Conservation (phyloP, 129 eudicot genomes). For the Centrapalus pauciflorus region DNA sequence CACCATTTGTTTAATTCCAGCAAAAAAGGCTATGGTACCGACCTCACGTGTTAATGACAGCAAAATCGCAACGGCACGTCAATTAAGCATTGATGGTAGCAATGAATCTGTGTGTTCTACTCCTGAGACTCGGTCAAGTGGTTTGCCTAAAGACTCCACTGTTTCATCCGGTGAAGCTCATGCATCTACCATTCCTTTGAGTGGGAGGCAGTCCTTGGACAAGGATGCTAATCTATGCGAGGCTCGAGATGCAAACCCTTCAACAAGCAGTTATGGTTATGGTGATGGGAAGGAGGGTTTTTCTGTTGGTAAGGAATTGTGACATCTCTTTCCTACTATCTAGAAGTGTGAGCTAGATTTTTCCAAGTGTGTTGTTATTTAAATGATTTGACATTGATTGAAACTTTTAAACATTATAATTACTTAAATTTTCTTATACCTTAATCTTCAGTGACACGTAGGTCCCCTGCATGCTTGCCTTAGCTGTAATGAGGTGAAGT, state of each 20-base stretch:
- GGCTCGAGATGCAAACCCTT: conserved; percentile 26
- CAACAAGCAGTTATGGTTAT: conserved; percentile 13
- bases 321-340: background rate
- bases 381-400: background rate
- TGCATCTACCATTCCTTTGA: conserved; percentile 16
- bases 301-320: conserved; percentile 25
- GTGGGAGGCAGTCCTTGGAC: conserved; percentile 30
- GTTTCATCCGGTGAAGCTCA: conserved; percentile 25
- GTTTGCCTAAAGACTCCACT: conserved; percentile 24
- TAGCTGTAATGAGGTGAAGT: too few species aligned
- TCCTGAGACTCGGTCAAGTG: conserved; percentile 11
- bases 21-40: background rate
- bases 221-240: conserved; percentile 24
- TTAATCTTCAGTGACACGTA: conserved; percentile 7
- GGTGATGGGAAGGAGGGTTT: conserved; percentile 23
- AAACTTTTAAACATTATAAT: background rate
- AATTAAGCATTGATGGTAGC: conserved; percentile 23
- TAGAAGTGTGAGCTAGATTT: background rate
- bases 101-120: conserved; percentile 17
- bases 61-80: conserved; percentile 31
- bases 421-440: background rate
- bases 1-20: background rate
- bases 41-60: conserved; percentile 26
- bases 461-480: too few species aligned
- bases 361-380: background rate